phyloP scores from a whole-genome alignment of 306 rosid genomes.

The Acacia acuminata region DNA sequence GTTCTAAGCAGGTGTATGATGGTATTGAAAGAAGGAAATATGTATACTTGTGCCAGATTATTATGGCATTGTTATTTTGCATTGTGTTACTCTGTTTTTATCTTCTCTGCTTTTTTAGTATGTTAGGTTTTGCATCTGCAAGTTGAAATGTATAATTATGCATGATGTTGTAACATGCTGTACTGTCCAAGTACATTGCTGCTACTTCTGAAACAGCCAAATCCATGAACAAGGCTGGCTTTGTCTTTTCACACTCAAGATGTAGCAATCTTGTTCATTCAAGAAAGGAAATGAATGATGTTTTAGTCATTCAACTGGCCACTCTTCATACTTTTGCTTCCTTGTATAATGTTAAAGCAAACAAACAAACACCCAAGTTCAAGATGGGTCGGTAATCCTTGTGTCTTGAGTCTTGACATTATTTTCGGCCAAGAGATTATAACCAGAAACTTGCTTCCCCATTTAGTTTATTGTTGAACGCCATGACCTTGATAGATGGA shows the following conservation, averaged over 20 bases:
- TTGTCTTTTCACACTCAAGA: neutral
- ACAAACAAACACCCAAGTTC: neutral
- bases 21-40: neutral
- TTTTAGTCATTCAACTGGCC: neutral
- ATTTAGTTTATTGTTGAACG: slow-evolving; percentile 9
- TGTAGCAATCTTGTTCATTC: neutral
- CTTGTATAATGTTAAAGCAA: neutral
- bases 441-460: neutral
- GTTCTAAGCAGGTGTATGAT: slow-evolving; percentile 39
- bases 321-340: neutral
- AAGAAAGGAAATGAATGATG: neutral
- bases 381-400: neutral
- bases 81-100: slow-evolving; percentile 30
- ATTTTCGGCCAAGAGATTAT: neutral
- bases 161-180: slow-evolving; percentile 2
- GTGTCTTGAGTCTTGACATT: neutral
- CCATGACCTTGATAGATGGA: slow-evolving; percentile 60
- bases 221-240: neutral
- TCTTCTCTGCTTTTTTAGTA: slow-evolving; percentile 25
- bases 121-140: slow-evolving; percentile 34
- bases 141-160: slow-evolving; percentile 40
- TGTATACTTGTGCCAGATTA: slow-evolving; percentile 20
- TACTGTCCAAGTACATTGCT: neutral
- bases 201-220: neutral
- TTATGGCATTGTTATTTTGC: slow-evolving; percentile 22